Conservation (phyloP, 257 asterid species). For the Linderniella brevidens region DNA sequence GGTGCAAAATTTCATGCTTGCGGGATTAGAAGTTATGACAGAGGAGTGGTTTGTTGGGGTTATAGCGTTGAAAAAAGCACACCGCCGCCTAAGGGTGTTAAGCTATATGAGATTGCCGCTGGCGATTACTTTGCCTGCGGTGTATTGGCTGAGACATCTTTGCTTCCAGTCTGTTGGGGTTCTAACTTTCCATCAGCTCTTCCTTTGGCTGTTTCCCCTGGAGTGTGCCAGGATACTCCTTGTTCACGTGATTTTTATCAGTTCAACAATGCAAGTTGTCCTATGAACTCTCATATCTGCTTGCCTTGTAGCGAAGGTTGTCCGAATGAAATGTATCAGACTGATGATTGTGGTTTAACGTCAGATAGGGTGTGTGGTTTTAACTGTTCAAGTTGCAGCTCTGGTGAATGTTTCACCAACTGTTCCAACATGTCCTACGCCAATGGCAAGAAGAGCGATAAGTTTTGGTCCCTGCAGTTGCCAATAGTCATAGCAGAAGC, state of each 20-base stretch:
- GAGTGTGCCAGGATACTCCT: slow-evolving; percentile 29
- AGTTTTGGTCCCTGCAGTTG: slow-evolving; percentile 43
- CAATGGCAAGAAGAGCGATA: slow-evolving; percentile 12
- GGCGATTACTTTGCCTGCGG: slow-evolving; percentile 75
- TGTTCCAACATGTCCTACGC: slow-evolving; percentile 18
- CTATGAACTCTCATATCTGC: slow-evolving; percentile 36
- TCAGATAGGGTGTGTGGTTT: slow-evolving; percentile 38
- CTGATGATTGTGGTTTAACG: slow-evolving; percentile 20
- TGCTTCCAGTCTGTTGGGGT: slow-evolving; percentile 64
- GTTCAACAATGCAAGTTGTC: slow-evolving; percentile 25
- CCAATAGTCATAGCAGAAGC: slow-evolving; percentile 46
- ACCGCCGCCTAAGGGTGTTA: slow-evolving; percentile 40
- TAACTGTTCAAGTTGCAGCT: slow-evolving; percentile 46
- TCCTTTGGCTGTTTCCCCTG: slow-evolving; percentile 48
- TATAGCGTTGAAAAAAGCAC: slow-evolving; percentile 31
- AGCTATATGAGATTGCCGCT: slow-evolving; percentile 52
- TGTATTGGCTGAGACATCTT: slow-evolving; percentile 26
- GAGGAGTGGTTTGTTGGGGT: slow-evolving; percentile 63
- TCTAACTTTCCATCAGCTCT: slow-evolving; percentile 35
- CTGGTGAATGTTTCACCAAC: slow-evolving; percentile 32
- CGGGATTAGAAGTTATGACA: slow-evolving; percentile 42
- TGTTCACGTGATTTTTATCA: slow-evolving; percentile 33
- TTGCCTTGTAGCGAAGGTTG: slow-evolving; percentile 54
- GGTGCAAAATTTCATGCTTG: slow-evolving; percentile 65
- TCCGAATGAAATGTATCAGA: slow-evolving; percentile 43